Conservation (phyloP, 768 basidiomycete genomes). For the Lepiota venenata region DNA sequence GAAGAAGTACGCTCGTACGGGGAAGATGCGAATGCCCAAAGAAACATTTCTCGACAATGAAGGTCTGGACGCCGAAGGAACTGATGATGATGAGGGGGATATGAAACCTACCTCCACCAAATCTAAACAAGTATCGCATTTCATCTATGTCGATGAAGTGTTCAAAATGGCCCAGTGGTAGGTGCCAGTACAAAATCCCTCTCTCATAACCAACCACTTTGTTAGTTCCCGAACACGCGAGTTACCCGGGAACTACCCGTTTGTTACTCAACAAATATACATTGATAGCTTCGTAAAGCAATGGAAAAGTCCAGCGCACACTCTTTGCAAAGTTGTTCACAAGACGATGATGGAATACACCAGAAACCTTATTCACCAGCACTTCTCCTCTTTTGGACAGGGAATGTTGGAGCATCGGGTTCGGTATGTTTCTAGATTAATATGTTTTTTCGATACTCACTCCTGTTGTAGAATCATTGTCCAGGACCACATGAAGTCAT, state of each 20-base stretch:
- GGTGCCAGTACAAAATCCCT: neutral
- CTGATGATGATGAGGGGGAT: conserved; percentile 8
- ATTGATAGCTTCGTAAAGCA: conserved; percentile 40
- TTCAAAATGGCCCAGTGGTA: conserved; percentile 16
- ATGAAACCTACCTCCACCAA: neutral
- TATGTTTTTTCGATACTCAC: neutral
- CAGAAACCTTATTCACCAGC: conserved; percentile 36
- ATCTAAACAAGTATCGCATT: no score
- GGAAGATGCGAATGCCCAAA: neutral
- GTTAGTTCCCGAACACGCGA: conserved; percentile 68
- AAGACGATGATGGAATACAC: conserved; percentile 35
- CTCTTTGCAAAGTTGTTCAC: conserved; percentile 40
- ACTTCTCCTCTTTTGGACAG: conserved; percentile 52
- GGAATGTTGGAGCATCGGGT: conserved; percentile 51
- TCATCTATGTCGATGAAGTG: conserved; percentile 25
- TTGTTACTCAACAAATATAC: conserved; percentile 50
- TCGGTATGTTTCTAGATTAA: conserved; percentile 19
- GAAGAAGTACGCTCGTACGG: neutral
- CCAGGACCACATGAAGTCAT: conserved; percentile 45
- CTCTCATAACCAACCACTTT: conserved; percentile 13
- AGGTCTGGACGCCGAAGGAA: conserved; percentile 19
- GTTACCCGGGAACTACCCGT: conserved; percentile 65
- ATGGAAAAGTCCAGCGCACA: conserved; percentile 49
- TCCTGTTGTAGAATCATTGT: conserved; percentile 24
- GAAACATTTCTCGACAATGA: conserved; percentile 12